phyloP scores from a whole-genome alignment of 1,284 basidiomycete species.

The Xerocomus cyaneibrunnescens region DNA sequence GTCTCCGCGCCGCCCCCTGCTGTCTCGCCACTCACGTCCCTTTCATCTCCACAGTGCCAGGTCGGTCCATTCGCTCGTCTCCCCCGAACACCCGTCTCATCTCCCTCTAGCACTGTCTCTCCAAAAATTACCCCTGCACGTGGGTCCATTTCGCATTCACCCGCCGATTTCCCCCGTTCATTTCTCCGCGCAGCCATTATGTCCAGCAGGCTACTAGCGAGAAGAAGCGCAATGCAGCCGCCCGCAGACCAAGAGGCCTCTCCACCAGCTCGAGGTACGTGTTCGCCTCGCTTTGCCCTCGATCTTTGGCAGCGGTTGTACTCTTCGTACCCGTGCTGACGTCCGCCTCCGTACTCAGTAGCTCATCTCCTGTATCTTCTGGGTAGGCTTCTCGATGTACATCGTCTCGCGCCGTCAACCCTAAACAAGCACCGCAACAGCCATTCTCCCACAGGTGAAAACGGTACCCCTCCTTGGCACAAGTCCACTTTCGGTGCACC shows the following conservation, averaged over 20 bases:
- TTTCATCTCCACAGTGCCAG: slow-evolving; percentile 54
- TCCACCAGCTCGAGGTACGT: slow-evolving; percentile 47
- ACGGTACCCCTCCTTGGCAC: slow-evolving; percentile 30
- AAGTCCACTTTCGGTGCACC: slow-evolving; percentile 31
- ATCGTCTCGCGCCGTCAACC: slow-evolving; percentile 17
- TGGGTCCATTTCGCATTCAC: slow-evolving; percentile 39
- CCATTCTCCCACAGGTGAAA: slow-evolving; percentile 32
- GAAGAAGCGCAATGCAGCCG: slow-evolving; percentile 65
- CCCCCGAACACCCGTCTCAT: slow-evolving; percentile 9
- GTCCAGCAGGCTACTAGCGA: slow-evolving; percentile 80
- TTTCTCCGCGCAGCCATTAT: slow-evolving; percentile 51
- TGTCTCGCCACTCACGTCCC: slow-evolving; percentile 14
- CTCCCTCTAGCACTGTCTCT: slow-evolving; percentile 63
- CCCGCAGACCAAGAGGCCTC: slow-evolving; percentile 61
- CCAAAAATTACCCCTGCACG: slow-evolving; percentile 85
- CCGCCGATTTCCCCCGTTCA: slow-evolving; percentile 25
- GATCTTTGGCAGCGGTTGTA: slow-evolving; percentile 24
- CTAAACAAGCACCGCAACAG: slow-evolving; percentile 32
- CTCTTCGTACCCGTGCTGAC: slow-evolving; percentile 34
- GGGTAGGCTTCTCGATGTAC: slow-evolving; percentile 31
- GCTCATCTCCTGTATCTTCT: slow-evolving; percentile 38
- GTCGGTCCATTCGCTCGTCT: slow-evolving; percentile 39
- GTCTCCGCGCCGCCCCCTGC: slow-evolving; percentile 14
- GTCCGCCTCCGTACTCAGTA: slow-evolving; percentile 11
- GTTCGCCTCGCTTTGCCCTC: background rate